These are phyloP conservation scores for Penicillium cinerascens DNA, from an alignment of 495 filamentous ascomycete genomes.

Conservation along the genomic window DNA sequence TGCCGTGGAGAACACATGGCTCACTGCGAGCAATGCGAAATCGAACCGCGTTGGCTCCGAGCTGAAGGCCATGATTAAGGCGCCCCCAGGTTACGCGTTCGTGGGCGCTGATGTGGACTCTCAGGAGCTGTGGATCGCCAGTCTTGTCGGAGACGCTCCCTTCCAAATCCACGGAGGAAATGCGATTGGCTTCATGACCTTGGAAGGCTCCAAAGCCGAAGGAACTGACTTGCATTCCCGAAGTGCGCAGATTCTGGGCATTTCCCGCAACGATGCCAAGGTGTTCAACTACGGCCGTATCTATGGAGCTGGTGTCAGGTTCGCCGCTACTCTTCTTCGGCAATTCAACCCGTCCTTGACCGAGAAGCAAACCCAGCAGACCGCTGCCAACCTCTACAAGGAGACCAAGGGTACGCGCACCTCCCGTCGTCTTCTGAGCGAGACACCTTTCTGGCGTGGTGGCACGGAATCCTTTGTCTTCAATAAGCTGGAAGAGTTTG, in stretches of 20 bases:
- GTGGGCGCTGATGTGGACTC: slow-evolving; percentile 98
- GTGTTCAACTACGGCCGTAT: slow-evolving; percentile 99
- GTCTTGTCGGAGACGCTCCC: slow-evolving; percentile 87
- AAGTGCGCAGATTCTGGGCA: slow-evolving; percentile 86
- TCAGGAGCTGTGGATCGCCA: slow-evolving; percentile 98
- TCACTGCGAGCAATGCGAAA: slow-evolving; percentile 97
- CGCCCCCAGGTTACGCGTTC: slow-evolving; percentile 85
- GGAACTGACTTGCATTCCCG: slow-evolving; percentile 95
- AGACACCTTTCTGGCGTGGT: slow-evolving; percentile 86
- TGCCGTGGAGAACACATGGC: slow-evolving; percentile 96
- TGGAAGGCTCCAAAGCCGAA: slow-evolving; percentile 90
- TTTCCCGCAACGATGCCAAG: slow-evolving; percentile 92
- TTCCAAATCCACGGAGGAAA: slow-evolving; percentile 94
- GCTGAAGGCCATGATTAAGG: slow-evolving; percentile 93
- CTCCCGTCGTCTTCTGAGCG: slow-evolving; percentile 62
- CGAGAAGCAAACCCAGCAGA: slow-evolving; percentile 69
- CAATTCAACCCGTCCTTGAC: slow-evolving; percentile 87
- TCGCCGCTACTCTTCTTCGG: slow-evolving; percentile 81
- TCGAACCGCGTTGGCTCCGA: slow-evolving; percentile 93
- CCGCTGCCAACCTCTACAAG: slow-evolving; percentile 76
- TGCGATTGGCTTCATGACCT: slow-evolving; percentile 97
- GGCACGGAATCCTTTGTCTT: slow-evolving; percentile 97
- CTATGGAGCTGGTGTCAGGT: slow-evolving; percentile 92
- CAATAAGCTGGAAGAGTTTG: slow-evolving; percentile 96
- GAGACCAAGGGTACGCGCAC: slow-evolving; percentile 85